A percentile compares a stretch with the other conserved stretches of the same genome.
These are phyloP conservation scores for Rhizopus sp. DNA, from an alignment of 371 early-diverging fungal species.

Conservation along the genomic window DNA sequence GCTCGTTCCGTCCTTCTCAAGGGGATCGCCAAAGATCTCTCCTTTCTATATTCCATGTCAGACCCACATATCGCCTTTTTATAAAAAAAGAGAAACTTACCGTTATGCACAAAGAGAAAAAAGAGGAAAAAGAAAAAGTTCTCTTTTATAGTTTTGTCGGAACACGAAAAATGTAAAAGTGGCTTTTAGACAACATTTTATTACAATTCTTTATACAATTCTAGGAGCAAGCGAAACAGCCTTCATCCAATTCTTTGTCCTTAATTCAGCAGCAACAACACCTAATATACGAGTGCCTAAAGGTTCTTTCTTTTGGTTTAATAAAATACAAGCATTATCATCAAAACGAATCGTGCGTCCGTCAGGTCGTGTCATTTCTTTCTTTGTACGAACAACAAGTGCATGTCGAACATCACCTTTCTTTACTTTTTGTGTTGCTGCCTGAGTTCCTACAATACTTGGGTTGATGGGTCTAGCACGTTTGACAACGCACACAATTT, in stretches of 20 bases:
- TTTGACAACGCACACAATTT: conserved; percentile 95
- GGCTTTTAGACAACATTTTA: background rate
- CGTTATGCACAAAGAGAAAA: conserved; percentile 31
- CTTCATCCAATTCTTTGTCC: conserved; percentile 95
- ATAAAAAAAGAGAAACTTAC: conserved; percentile 11
- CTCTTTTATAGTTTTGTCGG: background rate
- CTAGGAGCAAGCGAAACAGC: conserved; percentile 92
- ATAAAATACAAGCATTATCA: conserved; percentile 96
- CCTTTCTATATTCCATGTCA: conserved; percentile 30
- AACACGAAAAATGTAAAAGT: background rate
- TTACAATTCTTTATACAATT: conserved; percentile 66
- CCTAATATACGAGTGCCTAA: conserved; percentile 94
- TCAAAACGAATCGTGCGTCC: conserved; percentile 94
- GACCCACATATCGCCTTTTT: background rate
- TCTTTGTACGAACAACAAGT: conserved; percentile 90
- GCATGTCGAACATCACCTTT: conserved; percentile 96
- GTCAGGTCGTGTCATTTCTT: conserved; percentile 89
- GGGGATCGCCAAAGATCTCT: conserved; percentile 61
- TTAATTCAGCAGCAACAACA: conserved; percentile 86
- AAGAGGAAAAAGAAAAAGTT: conserved; percentile 10
- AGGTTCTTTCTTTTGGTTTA: conserved; percentile 93
- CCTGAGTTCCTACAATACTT: conserved; percentile 48
- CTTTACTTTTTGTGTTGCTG: conserved; percentile 77
- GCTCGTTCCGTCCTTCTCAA: conserved; percentile 59
- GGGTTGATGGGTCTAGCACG: conserved; percentile 84